Evolutionary conservation across 176 grass and related monocot genomes (phyloP).

Genomic region (Avena sativa): DNA sequence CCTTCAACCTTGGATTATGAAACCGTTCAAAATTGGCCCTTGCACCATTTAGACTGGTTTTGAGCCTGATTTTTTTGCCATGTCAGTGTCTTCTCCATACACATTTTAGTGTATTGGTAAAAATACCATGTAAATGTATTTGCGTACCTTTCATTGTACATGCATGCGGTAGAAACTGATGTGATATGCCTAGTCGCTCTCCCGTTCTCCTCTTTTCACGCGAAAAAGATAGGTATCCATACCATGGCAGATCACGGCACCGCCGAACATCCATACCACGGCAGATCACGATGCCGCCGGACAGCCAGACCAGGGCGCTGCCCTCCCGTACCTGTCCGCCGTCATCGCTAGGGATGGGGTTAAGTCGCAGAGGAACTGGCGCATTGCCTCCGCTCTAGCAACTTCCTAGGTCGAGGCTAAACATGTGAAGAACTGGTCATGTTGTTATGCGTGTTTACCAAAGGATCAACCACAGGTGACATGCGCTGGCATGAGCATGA

Average conservation of each 20-base stretch:
- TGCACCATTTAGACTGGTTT: background rate
- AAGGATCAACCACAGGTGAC: no score
- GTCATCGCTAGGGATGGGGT: no score
- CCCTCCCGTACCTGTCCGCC: background rate
- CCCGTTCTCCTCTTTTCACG: background rate
- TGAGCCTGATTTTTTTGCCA: background rate
- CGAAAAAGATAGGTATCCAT: no score
- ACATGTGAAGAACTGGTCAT: no score
- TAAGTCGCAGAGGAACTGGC: no score
- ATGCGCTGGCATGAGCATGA: no score
- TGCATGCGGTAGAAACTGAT: background rate
- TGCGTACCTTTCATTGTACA: background rate
- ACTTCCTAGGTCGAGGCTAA: no score
- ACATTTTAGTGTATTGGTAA: background rate
- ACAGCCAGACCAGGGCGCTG: background rate
- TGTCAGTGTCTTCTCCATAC: background rate
- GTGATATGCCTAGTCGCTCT: background rate
- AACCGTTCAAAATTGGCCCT: background rate
- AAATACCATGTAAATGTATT: background rate
- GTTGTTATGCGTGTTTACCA: no score
- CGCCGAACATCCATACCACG: no score
- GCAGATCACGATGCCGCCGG: background rate
- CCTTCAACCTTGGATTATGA: background rate
- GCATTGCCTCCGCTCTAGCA: no score
- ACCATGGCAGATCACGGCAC: no score